phyloP scores from a whole-genome alignment of 1,284 basidiomycete species.

The Vanrija humicola region DNA sequence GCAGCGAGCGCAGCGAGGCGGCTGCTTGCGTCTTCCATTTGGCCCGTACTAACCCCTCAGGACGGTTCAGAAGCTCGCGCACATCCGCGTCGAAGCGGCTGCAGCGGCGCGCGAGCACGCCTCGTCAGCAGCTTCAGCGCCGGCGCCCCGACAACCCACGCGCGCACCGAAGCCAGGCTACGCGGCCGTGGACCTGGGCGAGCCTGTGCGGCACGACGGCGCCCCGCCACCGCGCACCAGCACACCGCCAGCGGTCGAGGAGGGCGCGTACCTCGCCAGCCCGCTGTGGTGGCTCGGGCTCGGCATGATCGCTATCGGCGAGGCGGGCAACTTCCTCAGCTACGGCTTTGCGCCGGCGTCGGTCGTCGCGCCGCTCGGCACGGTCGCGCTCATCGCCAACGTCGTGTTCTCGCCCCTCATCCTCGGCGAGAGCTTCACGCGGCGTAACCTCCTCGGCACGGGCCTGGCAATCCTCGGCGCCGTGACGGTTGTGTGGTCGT shows the following conservation, averaged over 20 bases:
- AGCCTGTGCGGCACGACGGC: not conserved
- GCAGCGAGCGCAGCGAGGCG: not conserved
- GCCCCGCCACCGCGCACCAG: not conserved
- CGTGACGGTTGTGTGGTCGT: slow-evolving; percentile 83
- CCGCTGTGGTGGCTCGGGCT: slow-evolving; percentile 93
- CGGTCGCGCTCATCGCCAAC: slow-evolving; percentile 86
- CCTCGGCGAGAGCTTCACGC: slow-evolving; percentile 52
- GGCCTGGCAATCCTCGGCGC: slow-evolving; percentile 75
- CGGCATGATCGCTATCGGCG: slow-evolving; percentile 82
- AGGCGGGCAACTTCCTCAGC: slow-evolving; percentile 85
- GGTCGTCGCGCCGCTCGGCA: slow-evolving; percentile 91
- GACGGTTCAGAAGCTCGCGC: slow-evolving; percentile 87
- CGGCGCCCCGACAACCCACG: not conserved
- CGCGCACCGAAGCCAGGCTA: not conserved
- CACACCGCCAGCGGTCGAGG: slow-evolving; percentile 14
- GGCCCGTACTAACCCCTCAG: slow-evolving; percentile 17
- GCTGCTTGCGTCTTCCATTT: not conserved
- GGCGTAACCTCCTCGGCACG: slow-evolving; percentile 85
- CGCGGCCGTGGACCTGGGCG: not conserved
- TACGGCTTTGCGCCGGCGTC: slow-evolving; percentile 87
- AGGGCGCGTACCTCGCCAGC: slow-evolving; percentile 67
- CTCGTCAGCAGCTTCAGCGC: not conserved
- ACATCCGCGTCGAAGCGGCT: slow-evolving; percentile 61
- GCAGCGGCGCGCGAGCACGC: slow-evolving; percentile 11
- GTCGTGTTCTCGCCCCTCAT: slow-evolving; percentile 89